Evolutionary conservation across 2,329 filamentous ascomycete species (phyloP).

Genomic region (Alternaria triticina): DNA sequence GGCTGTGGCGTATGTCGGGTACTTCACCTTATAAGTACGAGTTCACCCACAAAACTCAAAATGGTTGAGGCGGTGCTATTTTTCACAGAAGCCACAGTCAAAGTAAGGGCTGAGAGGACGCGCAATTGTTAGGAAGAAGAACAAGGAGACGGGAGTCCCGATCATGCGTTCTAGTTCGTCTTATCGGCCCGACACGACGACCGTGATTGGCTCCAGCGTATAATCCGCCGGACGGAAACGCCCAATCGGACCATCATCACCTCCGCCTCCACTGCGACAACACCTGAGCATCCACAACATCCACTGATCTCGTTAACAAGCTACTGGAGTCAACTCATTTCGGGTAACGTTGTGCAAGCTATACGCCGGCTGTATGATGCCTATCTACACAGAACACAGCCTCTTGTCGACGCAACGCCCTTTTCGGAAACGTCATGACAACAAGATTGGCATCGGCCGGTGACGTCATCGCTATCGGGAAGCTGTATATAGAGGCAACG

Average conservation of each 20-base stretch:
- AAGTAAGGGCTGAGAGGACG: background rate
- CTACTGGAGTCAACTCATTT: background rate
- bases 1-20: constrained; percentile 2
- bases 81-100: background rate
- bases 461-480: background rate
- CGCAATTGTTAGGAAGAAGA: background rate
- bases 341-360: background rate
- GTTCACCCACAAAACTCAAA: background rate
- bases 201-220: background rate
- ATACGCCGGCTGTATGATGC: background rate
- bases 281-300: background rate
- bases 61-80: background rate
- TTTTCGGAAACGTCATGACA: background rate
- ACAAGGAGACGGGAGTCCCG: background rate
- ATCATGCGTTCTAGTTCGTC: background rate
- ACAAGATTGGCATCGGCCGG: background rate
- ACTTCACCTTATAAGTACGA: background rate
- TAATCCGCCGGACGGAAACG: background rate
- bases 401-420: background rate
- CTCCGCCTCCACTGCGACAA: background rate
- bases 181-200: background rate
- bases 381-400: background rate
- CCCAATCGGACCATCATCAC: background rate
- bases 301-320: background rate
- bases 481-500: background rate